phyloP scores from a whole-genome alignment of 140 eudicot genomes.

The Cichorium intybus region DNA sequence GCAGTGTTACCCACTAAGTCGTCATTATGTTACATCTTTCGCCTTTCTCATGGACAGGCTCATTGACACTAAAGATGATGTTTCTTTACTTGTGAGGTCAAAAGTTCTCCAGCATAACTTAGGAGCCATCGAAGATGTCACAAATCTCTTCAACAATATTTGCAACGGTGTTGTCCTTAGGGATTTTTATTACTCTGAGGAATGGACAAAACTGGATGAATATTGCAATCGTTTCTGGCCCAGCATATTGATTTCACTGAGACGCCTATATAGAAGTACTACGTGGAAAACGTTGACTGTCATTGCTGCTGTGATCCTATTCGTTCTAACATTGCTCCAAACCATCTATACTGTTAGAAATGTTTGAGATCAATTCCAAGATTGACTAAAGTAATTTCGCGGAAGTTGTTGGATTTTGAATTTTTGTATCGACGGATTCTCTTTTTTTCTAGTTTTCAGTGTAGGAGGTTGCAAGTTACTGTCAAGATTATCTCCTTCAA shows the following conservation, averaged over 20 bases:
- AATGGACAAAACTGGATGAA: background rate
- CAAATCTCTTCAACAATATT: conserved; percentile 7
- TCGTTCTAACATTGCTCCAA: background rate
- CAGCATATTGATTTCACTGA: background rate
- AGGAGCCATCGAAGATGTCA: conserved; percentile 10
- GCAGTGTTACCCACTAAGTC: background rate
- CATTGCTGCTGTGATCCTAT: background rate
- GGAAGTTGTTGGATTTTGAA: too few relatives aligned
- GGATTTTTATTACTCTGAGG: background rate
- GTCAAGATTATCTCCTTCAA: too few relatives aligned
- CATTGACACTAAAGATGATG: conserved; percentile 8
- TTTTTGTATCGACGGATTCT: too few relatives aligned
- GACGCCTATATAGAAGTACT: background rate
- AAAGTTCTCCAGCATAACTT: background rate
- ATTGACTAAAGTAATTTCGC: too few relatives aligned
- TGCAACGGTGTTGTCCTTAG: background rate
- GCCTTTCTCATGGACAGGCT: conserved; percentile 15
- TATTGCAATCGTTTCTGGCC: background rate
- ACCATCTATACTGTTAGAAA: background rate
- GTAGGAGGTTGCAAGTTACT: too few relatives aligned
- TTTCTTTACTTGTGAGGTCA: background rate
- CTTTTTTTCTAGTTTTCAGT: too few relatives aligned
- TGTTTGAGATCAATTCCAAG: too few relatives aligned
- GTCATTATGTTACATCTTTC: background rate
- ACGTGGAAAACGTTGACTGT: background rate